Percentiles rank a stretch among this genome's conserved stretches.
phyloP scores from a whole-genome alignment of 2,329 filamentous ascomycete species.

The Penicillium palitans region DNA sequence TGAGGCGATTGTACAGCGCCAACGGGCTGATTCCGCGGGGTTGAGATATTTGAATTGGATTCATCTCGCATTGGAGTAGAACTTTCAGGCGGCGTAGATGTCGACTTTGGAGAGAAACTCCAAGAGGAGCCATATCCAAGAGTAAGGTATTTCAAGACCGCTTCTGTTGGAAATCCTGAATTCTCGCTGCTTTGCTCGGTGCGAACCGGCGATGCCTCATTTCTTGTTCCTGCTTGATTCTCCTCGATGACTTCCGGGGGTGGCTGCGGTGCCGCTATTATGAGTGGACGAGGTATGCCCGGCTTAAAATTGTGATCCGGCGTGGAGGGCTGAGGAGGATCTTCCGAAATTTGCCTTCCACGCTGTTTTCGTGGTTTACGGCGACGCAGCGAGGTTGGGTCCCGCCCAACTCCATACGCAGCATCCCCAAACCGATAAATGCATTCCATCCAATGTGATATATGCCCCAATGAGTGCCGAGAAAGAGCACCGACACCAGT shows the following conservation, averaged over 20 bases:
- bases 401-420: slow-evolving; percentile 81
- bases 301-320: slow-evolving; percentile 35
- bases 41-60: background rate
- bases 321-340: slow-evolving; percentile 15
- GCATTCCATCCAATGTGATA: slow-evolving; percentile 86
- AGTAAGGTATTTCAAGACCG: slow-evolving; percentile 52
- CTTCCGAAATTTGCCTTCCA: slow-evolving; percentile 20
- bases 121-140: slow-evolving; percentile 52
- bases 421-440: slow-evolving; percentile 80
- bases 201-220: slow-evolving; percentile 18
- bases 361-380: slow-evolving; percentile 39
- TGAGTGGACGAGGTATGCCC: slow-evolving; percentile 48
- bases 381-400: slow-evolving; percentile 66
- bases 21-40: background rate
- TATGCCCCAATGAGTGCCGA: slow-evolving; percentile 66
- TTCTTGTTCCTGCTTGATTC: slow-evolving; percentile 16
- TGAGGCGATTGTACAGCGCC: slow-evolving; percentile 1
- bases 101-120: slow-evolving; percentile 41
- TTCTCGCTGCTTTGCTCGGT: slow-evolving; percentile 29
- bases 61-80: slow-evolving; percentile 28
- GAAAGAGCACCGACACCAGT: slow-evolving; percentile 75
- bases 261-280: slow-evolving; percentile 28
- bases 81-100: slow-evolving; percentile 27
- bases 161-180: slow-evolving; percentile 43
- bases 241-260: slow-evolving; percentile 15